These are phyloP conservation scores for Trichocomaceae sp. DNA, from an alignment of 2,329 filamentous ascomycete species.

Conservation along the genomic window DNA sequence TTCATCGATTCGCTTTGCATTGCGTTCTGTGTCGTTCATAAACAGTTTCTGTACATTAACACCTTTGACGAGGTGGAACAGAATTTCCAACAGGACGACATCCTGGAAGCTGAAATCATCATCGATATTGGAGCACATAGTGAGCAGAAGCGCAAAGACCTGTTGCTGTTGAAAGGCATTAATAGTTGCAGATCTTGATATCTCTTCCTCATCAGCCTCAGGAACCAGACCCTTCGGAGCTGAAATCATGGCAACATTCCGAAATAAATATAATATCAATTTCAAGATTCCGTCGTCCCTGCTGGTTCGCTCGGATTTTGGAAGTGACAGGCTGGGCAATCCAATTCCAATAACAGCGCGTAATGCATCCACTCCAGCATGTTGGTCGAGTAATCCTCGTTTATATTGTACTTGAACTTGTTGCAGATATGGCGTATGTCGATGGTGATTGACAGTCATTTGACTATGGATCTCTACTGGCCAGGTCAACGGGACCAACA, in stretches of 20 bases:
- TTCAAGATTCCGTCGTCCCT: slow-evolving; percentile 91
- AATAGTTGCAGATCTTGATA: slow-evolving; percentile 80
- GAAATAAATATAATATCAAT: slow-evolving; percentile 77
- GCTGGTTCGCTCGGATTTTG: slow-evolving; percentile 65
- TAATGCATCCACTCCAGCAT: slow-evolving; percentile 65
- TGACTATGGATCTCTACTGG: slow-evolving; percentile 73
- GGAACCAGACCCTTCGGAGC: slow-evolving; percentile 65
- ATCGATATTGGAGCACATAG: slow-evolving; percentile 83
- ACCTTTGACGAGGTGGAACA: slow-evolving; percentile 89
- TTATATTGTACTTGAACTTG: slow-evolving; percentile 88
- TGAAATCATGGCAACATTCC: slow-evolving; percentile 80
- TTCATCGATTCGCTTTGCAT: slow-evolving; percentile 63
- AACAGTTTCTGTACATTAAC: slow-evolving; percentile 80
- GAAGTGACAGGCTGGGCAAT: slow-evolving; percentile 75
- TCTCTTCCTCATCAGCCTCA: slow-evolving; percentile 83
- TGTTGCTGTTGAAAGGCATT: slow-evolving; percentile 87
- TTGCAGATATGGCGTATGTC: slow-evolving; percentile 83
- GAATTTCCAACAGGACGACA: slow-evolving; percentile 77
- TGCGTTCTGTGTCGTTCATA: slow-evolving; percentile 68
- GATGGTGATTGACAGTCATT: slow-evolving; percentile 88
- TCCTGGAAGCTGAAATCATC: slow-evolving; percentile 90
- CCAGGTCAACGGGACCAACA: slow-evolving; percentile 91
- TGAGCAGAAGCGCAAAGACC: slow-evolving; percentile 76
- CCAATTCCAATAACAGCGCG: slow-evolving; percentile 74
- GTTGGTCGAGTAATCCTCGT: slow-evolving; percentile 72